Conservation (phyloP, 768 basidiomycete species). For the Mycena galericulata region DNA sequence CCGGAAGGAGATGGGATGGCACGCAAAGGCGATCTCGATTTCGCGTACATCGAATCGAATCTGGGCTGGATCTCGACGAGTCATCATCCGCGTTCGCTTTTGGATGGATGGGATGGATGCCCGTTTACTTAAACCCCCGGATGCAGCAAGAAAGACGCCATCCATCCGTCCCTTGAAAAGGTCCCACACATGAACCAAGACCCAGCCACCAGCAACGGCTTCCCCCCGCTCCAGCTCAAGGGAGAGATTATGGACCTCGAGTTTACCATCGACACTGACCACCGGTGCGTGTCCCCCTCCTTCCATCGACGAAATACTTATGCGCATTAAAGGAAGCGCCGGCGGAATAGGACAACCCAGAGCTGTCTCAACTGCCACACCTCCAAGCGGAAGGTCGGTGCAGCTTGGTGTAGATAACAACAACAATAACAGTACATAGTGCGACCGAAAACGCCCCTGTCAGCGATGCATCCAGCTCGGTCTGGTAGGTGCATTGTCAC, state of each 20-base stretch:
- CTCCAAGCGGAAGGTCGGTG: conserved; percentile 87
- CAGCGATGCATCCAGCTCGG: conserved; percentile 92
- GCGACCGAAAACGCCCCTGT: conserved; percentile 93
- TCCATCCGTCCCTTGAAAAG: conserved; percentile 32
- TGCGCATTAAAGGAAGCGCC: conserved; percentile 68
- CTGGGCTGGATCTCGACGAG: neutral
- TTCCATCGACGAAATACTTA: neutral
- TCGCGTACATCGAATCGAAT: neutral
- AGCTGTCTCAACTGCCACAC: conserved; percentile 93
- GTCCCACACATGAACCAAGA: conserved; percentile 41
- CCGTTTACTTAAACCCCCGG: conserved; percentile 6
- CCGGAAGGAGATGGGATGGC: neutral
- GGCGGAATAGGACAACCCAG: conserved; percentile 93
- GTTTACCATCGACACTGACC: conserved; percentile 77
- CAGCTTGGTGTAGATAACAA: neutral
- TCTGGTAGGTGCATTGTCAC: conserved; percentile 60
- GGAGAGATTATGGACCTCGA: conserved; percentile 85
- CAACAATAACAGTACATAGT: conserved; percentile 56
- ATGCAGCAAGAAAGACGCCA: neutral
- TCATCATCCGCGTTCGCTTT: too few species aligned
- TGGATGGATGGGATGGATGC: too few species aligned
- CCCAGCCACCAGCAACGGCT: conserved; percentile 30
- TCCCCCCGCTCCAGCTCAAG: conserved; percentile 74
- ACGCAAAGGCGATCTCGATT: too few species aligned
- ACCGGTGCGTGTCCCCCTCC: conserved; percentile 54